Evolutionary conservation across 768 basidiomycete genomes (phyloP), one percentile per base, ranked within the genome.

Genomic region (Boletales sp.): DNA sequence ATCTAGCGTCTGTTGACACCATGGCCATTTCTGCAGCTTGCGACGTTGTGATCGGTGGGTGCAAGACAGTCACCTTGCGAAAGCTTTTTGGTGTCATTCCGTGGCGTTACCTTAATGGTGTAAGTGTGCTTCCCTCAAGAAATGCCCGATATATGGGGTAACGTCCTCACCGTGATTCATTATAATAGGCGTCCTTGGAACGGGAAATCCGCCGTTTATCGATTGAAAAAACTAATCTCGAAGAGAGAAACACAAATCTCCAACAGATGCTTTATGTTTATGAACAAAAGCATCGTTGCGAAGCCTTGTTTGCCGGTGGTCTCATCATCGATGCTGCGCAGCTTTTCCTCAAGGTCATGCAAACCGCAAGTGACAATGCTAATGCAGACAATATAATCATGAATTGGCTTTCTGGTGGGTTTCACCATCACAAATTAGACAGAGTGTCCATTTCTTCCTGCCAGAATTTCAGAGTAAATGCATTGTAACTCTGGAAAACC

Each of bases 11-110:
- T 1, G 5, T 50, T n/a, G 17, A 6, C 9, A 43, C 17, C 9
- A 47, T 56, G 21, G 40, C 44, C 5, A 47, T 55, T 13, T 56
- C 52, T 4, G 15, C 14, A 34, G 43, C 50, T 19, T 49, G 40
- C 5, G 44, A 50, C 24, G 29, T 58, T 6, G 43, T 38, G 14
- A 18, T 45, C 3, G 21, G 18, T 5, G 57, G 47, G 10, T 27
- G 15, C 21, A 11, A 32, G 4, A 40, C 15, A 27, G 48, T 58
- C n/a, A 46, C 41, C n/a, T 11, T 55, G 14, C 27, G 38, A 12
- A 45, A 14, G 29, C 46, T 58, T 3, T 18, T 1, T 1, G 44
- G 47, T 11, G 17, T 48, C 11, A 14, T 58, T 31, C 47, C 49
- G 3, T 31, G 52, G 3, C 18, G 12, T 7, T 55, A 55, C 44